Conservation (phyloP, 2,329 filamentous ascomycete species). For the Colletotrichum lentis region DNA sequence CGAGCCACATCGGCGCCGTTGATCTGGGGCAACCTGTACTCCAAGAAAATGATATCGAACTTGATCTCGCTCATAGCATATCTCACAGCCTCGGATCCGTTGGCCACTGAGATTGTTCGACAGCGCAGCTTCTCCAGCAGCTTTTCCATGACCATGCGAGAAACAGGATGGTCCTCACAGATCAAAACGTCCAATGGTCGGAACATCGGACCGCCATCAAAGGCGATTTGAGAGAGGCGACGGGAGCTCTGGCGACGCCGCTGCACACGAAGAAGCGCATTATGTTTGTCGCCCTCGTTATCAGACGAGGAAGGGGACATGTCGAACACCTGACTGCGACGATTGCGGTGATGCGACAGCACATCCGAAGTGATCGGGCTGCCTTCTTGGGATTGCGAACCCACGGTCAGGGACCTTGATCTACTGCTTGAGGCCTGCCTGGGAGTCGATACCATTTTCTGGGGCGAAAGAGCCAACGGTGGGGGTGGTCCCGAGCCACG, state of each 20-base stretch:
- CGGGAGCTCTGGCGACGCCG: conserved; percentile 94
- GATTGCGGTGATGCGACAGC: conserved; percentile 81
- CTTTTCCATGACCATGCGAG: conserved; percentile 98
- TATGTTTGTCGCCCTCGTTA: conserved; percentile 92
- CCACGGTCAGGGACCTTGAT: conserved; percentile 88
- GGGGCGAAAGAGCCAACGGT: conserved; percentile 66
- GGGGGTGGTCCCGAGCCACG: conserved; percentile 60
- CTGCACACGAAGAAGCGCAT: conserved; percentile 89
- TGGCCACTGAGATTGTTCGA: conserved; percentile 89
- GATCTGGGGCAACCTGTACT: conserved; percentile 93
- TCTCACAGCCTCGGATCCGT: conserved; percentile 88
- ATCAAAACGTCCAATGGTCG: conserved; percentile 92
- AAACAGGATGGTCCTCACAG: conserved; percentile 97
- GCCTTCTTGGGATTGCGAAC: conserved; percentile 93
- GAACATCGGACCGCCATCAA: conserved; percentile 85
- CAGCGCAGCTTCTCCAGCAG: conserved; percentile 94
- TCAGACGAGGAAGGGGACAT: conserved; percentile 97
- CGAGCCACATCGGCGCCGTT: conserved; percentile 94
- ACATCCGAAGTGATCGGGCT: conserved; percentile 76
- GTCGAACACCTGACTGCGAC: conserved; percentile 92
- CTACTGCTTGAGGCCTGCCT: conserved; percentile 72
- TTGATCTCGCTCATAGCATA: conserved; percentile 97
- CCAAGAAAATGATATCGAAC: conserved; percentile 98
- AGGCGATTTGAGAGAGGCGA: conserved; percentile 87
- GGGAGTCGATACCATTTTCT: conserved; percentile 68